Evolutionary conservation across 805 yeast genomes (phyloP).

Genomic region (Pichia ethanolica): DNA sequence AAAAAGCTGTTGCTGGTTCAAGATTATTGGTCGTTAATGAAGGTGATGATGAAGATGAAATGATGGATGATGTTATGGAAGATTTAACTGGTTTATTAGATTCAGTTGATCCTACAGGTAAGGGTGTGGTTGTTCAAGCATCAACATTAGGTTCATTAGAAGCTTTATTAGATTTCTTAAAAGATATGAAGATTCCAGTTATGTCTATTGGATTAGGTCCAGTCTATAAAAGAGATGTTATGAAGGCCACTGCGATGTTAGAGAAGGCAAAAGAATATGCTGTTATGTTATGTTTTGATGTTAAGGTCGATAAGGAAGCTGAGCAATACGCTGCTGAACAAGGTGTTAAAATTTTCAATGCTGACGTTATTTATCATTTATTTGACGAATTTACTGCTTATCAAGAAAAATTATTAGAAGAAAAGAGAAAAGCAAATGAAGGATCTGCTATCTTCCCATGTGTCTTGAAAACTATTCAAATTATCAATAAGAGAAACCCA

Average conservation of each 20-base stretch:
- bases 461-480: constrained; percentile 88
- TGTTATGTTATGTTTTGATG: constrained; percentile 98
- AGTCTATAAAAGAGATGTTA: constrained; percentile 94
- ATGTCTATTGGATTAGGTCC: constrained; percentile 99
- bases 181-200: constrained; percentile 98
- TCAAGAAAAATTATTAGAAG: constrained; percentile 80
- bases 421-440: constrained; percentile 81
- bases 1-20: constrained; percentile 98
- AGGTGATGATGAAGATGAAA: constrained; percentile 94
- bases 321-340: constrained; percentile 96
- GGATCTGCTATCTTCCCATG: constrained; percentile 92
- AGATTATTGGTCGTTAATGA: constrained; percentile 91
- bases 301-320: constrained; percentile 94
- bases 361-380: constrained; percentile 93
- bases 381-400: constrained; percentile 92
- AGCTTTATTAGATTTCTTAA: constrained; percentile 92
- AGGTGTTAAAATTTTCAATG: constrained; percentile 85
- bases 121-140: constrained; percentile 98
- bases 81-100: constrained; percentile 92
- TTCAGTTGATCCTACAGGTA: constrained; percentile 90
- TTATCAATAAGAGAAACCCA: constrained; percentile 97
- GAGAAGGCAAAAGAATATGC: constrained; percentile 95
- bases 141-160: constrained; percentile 97
- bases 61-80: constrained; percentile 98
- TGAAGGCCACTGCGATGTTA: constrained; percentile 95